Percentiles rank a stretch among this genome's conserved stretches.
These are phyloP conservation scores for Rutstroemia sp. DNA, from an alignment of 2,329 filamentous ascomycete genomes.

Conservation along the genomic window DNA sequence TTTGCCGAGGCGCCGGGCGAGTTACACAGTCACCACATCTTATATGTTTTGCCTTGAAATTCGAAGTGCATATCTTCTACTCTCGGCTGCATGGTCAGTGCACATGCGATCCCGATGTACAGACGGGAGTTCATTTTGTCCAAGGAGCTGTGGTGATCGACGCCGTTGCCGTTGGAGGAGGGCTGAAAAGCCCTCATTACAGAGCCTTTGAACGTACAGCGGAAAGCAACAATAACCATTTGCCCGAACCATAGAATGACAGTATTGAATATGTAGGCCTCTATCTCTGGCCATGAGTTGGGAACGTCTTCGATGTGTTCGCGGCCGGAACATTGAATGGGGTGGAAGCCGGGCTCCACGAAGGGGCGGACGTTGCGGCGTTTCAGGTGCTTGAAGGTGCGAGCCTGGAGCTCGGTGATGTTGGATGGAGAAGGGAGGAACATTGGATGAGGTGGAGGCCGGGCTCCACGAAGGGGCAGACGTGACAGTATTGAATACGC, in stretches of 20 bases:
- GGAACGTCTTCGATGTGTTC: conserved; percentile 23
- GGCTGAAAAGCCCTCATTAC: conserved; percentile 17
- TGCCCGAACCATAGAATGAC: no score
- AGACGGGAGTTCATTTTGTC: conserved; percentile 56
- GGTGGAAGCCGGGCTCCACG: conserved; percentile 60
- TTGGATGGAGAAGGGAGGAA: conserved; percentile 71
- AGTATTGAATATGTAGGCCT: no score
- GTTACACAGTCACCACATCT: no score
- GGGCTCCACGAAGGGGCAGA: conserved; percentile 63
- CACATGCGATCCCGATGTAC: conserved; percentile 55
- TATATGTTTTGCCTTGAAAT: no score
- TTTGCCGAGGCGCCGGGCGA: conserved; percentile 23
- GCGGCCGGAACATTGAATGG: conserved; percentile 76
- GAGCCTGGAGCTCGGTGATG: conserved; percentile 69
- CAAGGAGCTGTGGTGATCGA: conserved; percentile 37
- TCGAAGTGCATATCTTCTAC: no score
- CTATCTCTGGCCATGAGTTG: no score
- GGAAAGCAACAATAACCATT: no score
- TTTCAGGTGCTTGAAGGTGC: conserved; percentile 79
- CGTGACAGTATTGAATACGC: no score
- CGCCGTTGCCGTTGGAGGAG: conserved; percentile 31
- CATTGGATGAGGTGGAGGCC: conserved; percentile 75
- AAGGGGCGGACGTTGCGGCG: conserved; percentile 67
- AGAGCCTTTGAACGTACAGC: no score
- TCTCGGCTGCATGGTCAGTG: conserved; percentile 50